Conservation (phyloP, 306 rosid genomes). For the Quercus mongolica region DNA sequence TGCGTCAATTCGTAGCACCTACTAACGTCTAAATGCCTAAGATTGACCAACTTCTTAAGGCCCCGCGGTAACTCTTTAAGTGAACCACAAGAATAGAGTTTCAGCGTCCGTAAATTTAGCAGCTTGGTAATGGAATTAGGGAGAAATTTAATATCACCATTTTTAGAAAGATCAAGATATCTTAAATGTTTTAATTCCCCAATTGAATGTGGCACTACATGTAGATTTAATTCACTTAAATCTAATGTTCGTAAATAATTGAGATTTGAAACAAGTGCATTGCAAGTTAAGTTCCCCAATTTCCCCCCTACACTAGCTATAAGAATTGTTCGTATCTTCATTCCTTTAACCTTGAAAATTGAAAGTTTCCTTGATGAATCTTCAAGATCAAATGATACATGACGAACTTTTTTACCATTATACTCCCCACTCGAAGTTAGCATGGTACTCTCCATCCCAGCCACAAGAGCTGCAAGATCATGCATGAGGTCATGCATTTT, state of each 20-base stretch:
- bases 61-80: background rate
- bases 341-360: too few species aligned
- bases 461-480: too few species aligned
- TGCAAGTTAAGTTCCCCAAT: fast-evolving
- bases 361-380: too few species aligned
- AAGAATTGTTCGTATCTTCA: too few species aligned
- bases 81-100: background rate
- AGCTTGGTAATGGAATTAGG: background rate
- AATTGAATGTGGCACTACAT: slow-evolving; percentile 4
- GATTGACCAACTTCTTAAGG: too few species aligned
- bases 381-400: too few species aligned
- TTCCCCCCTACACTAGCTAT: too few species aligned
- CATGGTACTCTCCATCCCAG: too few species aligned
- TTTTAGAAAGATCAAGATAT: background rate
- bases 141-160: background rate
- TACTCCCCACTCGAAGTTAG: fast-evolving
- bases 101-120: slow-evolving; percentile 9
- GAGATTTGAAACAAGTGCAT: too few species aligned
- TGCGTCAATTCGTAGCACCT: fast-evolving
- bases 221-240: background rate
- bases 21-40: too few species aligned
- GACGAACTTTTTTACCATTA: too few species aligned
- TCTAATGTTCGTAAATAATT: slow-evolving; percentile 10
- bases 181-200: slow-evolving; percentile 6
- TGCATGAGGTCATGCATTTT: too few species aligned